A percentile compares a stretch with the other conserved stretches of the same genome.
Conservation (phyloP, 352 stramenopile genomes). For the Phytophthora citricola region DNA sequence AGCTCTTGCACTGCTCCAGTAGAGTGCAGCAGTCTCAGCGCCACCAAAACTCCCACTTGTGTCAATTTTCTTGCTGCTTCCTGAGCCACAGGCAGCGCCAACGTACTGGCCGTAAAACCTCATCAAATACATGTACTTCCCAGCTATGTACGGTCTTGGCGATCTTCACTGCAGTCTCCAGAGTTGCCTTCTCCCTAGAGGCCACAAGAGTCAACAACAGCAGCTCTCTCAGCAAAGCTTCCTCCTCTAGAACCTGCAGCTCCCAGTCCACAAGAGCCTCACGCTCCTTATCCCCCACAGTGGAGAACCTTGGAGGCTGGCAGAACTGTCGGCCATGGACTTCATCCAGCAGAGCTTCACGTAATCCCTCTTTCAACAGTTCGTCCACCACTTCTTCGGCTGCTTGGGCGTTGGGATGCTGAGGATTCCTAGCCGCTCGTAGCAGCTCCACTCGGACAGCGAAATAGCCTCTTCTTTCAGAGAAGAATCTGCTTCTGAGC, state of each 20-base stretch:
- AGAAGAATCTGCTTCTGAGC: slow-evolving; percentile 47
- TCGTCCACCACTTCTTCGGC: slow-evolving; percentile 54
- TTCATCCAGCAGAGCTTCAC: slow-evolving; percentile 65
- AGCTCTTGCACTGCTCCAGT: slow-evolving; percentile 24
- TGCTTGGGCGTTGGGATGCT: slow-evolving; percentile 40
- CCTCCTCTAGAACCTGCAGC: slow-evolving; percentile 65
- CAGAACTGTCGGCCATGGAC: slow-evolving; percentile 51
- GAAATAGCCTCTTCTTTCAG: slow-evolving; percentile 53
- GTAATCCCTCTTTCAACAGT: slow-evolving; percentile 62
- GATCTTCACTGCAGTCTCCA: slow-evolving; percentile 42
- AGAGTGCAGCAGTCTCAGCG: slow-evolving; percentile 42
- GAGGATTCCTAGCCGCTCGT: slow-evolving; percentile 39
- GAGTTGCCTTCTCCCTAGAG: slow-evolving; percentile 46
- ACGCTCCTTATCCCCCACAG: slow-evolving; percentile 32
- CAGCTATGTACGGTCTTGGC: slow-evolving; percentile 44
- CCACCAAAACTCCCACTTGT: slow-evolving; percentile 46
- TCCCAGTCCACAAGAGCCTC: slow-evolving; percentile 56
- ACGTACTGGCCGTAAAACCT: slow-evolving; percentile 37
- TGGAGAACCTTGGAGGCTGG: slow-evolving; percentile 43
- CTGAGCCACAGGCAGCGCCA: slow-evolving; percentile 29
- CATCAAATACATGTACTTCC: slow-evolving; percentile 40
- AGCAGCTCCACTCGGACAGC: slow-evolving; percentile 66
- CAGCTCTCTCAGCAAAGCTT: slow-evolving; percentile 63
- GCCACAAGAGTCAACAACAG: slow-evolving; percentile 55
- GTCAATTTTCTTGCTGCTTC: slow-evolving; percentile 26